Conservation (phyloP, 2,329 filamentous ascomycete species). For the Colletotrichum chlorophyti region DNA sequence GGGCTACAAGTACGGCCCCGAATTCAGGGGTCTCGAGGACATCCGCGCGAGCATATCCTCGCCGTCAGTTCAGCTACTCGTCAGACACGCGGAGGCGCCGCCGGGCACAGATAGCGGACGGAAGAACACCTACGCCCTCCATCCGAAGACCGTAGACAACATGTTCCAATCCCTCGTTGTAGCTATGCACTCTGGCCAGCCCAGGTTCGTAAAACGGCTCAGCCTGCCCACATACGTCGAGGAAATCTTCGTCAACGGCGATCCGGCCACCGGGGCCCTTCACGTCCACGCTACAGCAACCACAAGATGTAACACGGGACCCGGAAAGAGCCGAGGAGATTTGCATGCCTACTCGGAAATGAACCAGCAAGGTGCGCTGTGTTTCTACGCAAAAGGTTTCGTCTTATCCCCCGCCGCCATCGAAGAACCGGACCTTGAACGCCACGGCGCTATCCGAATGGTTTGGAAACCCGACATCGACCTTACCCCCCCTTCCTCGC, state of each 20-base stretch:
- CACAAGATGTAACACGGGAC: too few relatives aligned
- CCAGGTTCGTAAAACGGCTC: background rate
- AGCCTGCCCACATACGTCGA: background rate
- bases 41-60: background rate
- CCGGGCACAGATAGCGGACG: background rate
- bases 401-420: background rate
- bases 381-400: background rate
- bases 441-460: background rate
- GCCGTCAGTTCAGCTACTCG: background rate
- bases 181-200: background rate
- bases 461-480: background rate
- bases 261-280: background rate
- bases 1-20: slow-evolving; percentile 5
- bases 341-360: too few relatives aligned
- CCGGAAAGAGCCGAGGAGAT: too few relatives aligned
- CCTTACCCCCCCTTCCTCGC: background rate
- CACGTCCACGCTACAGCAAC: too few relatives aligned
- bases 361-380: too few relatives aligned
- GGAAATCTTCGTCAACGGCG: background rate
- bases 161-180: background rate
- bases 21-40: background rate
- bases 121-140: background rate
- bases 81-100: too few relatives aligned
- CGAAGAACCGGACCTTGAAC: background rate
- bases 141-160: background rate